A percentile compares a stretch with the other conserved stretches of the same genome.
These are phyloP conservation scores for Stipa capillata DNA, from an alignment of 176 grass and related monocot genomes.

Conservation along the genomic window DNA sequence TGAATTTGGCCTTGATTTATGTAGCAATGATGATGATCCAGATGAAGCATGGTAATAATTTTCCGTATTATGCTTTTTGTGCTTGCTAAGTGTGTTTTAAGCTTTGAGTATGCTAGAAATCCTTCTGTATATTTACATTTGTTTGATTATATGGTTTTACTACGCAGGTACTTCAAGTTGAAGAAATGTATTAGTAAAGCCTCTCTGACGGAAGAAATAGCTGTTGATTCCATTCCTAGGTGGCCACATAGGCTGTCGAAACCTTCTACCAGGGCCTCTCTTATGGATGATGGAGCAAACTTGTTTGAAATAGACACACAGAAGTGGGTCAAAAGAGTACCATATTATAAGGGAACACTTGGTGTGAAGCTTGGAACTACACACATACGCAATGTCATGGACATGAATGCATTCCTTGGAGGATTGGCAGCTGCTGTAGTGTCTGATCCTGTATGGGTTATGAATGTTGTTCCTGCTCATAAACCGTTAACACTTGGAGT, in stretches of 20 bases:
- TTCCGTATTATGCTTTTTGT: neutral
- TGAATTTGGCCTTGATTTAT: slow-evolving; percentile 53
- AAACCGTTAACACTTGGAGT: slow-evolving; percentile 66
- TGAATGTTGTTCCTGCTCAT: slow-evolving; percentile 84
- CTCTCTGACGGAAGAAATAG: slow-evolving; percentile 42
- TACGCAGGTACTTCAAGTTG: slow-evolving; percentile 74
- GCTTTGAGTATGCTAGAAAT: neutral
- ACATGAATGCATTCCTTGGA: slow-evolving; percentile 90
- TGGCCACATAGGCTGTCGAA: slow-evolving; percentile 82
- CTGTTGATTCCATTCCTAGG: slow-evolving; percentile 43
- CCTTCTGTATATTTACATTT: neutral
- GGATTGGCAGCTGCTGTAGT: slow-evolving; percentile 64
- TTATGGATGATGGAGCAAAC: slow-evolving; percentile 39
- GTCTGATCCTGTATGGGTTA: slow-evolving; percentile 81
- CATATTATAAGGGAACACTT: slow-evolving; percentile 80
- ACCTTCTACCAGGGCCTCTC: slow-evolving; percentile 53
- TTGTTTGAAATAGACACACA: slow-evolving; percentile 64
- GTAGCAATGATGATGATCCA: slow-evolving; percentile 59
- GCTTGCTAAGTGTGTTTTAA: neutral
- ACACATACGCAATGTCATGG: slow-evolving; percentile 69
- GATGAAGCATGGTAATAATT: slow-evolving; percentile 75
- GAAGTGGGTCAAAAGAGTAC: slow-evolving; percentile 56
- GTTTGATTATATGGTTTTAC: slow-evolving; percentile 15
- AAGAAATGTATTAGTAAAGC: slow-evolving; percentile 64
- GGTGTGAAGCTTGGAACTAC: slow-evolving; percentile 61